These are phyloP conservation scores for Orbilia javanica DNA, from an alignment of 2,329 filamentous ascomycete genomes.

Conservation along the genomic window DNA sequence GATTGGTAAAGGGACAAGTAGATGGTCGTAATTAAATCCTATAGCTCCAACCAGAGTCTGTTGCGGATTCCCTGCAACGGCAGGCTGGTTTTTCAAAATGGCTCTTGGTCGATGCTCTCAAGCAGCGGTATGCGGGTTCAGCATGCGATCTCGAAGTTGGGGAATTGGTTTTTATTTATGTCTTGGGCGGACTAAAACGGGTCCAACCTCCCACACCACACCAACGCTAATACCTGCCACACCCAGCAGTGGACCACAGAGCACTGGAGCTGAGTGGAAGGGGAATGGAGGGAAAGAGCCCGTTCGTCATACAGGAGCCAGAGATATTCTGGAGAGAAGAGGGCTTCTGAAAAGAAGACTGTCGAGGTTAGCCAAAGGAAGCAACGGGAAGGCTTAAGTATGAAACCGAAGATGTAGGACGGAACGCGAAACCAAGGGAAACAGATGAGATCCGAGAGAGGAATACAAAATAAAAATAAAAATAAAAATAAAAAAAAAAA, in stretches of 20 bases:
- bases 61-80: constrained; percentile 43
- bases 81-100: constrained; percentile 29
- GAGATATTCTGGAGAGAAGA: constrained; percentile 42
- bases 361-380: constrained; percentile 18
- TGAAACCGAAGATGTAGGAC: background rate
- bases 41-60: constrained; percentile 28
- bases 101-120: constrained; percentile 35
- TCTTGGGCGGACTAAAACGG: constrained; percentile 57
- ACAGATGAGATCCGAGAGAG: constrained; percentile 13
- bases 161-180: constrained; percentile 57
- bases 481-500: background rate
- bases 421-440: constrained; percentile 14
- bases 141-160: constrained; percentile 56
- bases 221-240: constrained; percentile 57
- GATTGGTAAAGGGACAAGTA: constrained; percentile 26
- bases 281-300: constrained; percentile 52
- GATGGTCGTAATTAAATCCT: constrained; percentile 20
- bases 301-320: constrained; percentile 56
- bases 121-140: constrained; percentile 52
- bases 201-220: constrained; percentile 57
- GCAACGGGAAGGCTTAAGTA: constrained; percentile 2
- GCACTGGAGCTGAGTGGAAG: constrained; percentile 56
- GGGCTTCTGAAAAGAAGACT: constrained; percentile 23
- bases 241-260: constrained; percentile 53
- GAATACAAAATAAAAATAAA: constrained; percentile 3